phyloP scores from a whole-genome alignment of 2,329 filamentous ascomycete genomes.

The Cordyceps fumosorosea region DNA sequence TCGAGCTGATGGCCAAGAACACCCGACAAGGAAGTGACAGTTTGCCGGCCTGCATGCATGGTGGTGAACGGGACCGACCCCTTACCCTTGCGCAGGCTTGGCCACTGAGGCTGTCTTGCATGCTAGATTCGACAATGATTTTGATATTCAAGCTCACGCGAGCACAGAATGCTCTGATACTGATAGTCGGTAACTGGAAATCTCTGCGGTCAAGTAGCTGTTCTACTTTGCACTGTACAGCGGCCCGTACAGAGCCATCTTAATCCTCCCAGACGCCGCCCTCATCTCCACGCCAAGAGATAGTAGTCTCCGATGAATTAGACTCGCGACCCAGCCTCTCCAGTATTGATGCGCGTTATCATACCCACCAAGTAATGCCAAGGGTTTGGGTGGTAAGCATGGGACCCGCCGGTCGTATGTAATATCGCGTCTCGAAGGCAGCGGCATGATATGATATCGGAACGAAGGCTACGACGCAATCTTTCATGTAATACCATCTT shows the following conservation, averaged over 20 bases:
- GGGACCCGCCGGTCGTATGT: constrained; percentile 8
- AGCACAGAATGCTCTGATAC: neutral
- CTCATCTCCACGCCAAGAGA: constrained; percentile 8
- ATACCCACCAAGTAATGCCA: constrained; percentile 12
- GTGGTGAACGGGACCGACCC: constrained; percentile 3
- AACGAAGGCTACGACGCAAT: neutral
- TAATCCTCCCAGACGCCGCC: neutral
- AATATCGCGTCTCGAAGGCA: constrained; percentile 6
- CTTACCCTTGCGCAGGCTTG: constrained; percentile 2
- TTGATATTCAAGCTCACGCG: neutral
- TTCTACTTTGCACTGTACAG: too few relatives aligned
- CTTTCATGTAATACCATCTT: constrained; percentile 6
- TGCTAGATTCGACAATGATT: neutral
- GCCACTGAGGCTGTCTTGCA: neutral
- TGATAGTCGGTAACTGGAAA: too few relatives aligned
- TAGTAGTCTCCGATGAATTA: neutral
- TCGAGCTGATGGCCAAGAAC: neutral
- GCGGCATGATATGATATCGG: neutral
- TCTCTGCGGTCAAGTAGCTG: too few relatives aligned
- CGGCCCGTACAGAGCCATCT: neutral
- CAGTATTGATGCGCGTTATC: neutral
- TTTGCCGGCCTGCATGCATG: neutral
- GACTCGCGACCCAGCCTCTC: neutral
- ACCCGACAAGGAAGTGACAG: neutral
- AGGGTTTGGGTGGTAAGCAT: constrained; percentile 11